Evolutionary conservation across 768 basidiomycete species (phyloP), one percentile per base, ranked within the genome.

Genomic region (Boletus rufocinnamomeus): DNA sequence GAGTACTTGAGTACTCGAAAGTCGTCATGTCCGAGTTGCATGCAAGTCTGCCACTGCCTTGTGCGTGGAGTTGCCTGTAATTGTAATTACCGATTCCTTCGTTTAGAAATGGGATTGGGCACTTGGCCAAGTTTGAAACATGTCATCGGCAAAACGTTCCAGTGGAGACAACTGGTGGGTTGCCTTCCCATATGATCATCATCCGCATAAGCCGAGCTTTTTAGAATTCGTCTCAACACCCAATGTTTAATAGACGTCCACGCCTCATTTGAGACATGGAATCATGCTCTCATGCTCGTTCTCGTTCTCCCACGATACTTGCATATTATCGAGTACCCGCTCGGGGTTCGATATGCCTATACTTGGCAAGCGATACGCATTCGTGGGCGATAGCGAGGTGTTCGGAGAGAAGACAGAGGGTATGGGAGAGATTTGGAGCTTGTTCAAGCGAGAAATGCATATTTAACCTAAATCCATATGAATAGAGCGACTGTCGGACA

Each of bases 111-210:
- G 96, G 95, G 82, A 92, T 21, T 97, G 95, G 93, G 77, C 82
- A 16, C 95, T 85, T 66, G 95, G 95, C 0, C 41, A 90, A 95
- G 68, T 98, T 98, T 70, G 88, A 85, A 85, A 8, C 89, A 91
- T 66, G 77, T 76, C 3, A 48, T 83, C 14, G 52, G 63, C 6
- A 67, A 69, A 27, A 56, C 68, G 16, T 85, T 87, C 59, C 45
- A 66, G 6, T 84, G 84, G 82, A 84, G 83, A 9, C 65, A 73
- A 34, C 72, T 80, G 21, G 85, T 84, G 63, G 64, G 13, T 27
- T 5, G 11, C 35, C 56, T 75, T 73, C 28, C 30, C 30, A 16
- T 52, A 25, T 37, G 1, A 38, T 50, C 47, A 21, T 14, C 13
- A 8, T 11, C 40, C 32, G 4, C 10, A 11, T 23, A 50, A 4